Evolutionary conservation across 495 filamentous ascomycete species (phyloP).

Genomic region (Gamarada debralockiae): DNA sequence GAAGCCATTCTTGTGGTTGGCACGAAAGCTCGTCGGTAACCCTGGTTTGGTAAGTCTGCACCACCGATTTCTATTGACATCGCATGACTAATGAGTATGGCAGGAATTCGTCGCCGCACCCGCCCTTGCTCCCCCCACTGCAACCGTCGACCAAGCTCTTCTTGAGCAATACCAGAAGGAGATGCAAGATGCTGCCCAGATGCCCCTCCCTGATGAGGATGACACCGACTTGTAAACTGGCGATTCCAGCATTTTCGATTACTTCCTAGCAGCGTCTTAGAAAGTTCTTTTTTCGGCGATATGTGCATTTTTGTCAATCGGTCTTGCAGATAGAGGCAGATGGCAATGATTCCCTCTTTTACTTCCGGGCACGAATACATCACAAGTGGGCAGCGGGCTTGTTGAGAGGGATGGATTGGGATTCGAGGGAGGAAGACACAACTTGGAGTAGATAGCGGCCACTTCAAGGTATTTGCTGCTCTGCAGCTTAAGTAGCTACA

Average conservation of each 20-base stretch:
- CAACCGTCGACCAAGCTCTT: slow-evolving; percentile 76
- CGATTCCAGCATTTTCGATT: neutral
- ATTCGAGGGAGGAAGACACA: slow-evolving; percentile 18
- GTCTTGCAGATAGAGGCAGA: slow-evolving; percentile 24
- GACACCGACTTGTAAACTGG: slow-evolving; percentile 58
- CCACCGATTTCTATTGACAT: neutral
- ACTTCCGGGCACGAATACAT: slow-evolving; percentile 17
- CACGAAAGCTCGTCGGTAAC: slow-evolving; percentile 97
- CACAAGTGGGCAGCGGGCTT: slow-evolving; percentile 13
- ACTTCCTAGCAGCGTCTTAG: slow-evolving; percentile 25
- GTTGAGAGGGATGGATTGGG: slow-evolving; percentile 16
- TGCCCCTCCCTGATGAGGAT: slow-evolving; percentile 95
- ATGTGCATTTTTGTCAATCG: slow-evolving; percentile 24
- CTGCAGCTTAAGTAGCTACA: slow-evolving; percentile 24
- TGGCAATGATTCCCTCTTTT: slow-evolving; percentile 12
- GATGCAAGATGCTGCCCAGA: slow-evolving; percentile 75
- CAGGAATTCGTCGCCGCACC: slow-evolving; percentile 97
- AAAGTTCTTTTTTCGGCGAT: slow-evolving; percentile 24
- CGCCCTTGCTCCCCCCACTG: slow-evolving; percentile 90
- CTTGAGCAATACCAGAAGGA: slow-evolving; percentile 80
- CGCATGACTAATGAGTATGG: neutral
- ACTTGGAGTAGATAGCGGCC: slow-evolving; percentile 9
- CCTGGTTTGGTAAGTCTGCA: slow-evolving; percentile 67
- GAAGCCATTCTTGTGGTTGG: slow-evolving; percentile 99
- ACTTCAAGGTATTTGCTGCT: slow-evolving; percentile 18